Conservation (phyloP, 768 basidiomycete species). For the Amanita polypyramis region DNA sequence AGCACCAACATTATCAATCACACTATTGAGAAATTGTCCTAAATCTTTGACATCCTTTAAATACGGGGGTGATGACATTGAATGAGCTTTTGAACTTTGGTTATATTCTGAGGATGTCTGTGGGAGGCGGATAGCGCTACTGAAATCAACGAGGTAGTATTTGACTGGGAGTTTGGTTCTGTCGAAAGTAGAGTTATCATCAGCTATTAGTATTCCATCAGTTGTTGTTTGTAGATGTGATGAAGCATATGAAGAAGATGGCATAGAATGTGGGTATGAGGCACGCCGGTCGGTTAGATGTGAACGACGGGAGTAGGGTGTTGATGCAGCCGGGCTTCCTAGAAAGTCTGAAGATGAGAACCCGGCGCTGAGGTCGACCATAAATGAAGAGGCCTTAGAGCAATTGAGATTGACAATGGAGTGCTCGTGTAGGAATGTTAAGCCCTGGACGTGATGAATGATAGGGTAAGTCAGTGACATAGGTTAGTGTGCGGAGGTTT, state of each 20-base stretch:
- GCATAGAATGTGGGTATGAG: not conserved
- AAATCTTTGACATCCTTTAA: slow-evolving; percentile 30
- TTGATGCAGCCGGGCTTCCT: slow-evolving; percentile 12
- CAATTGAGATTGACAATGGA: slow-evolving; percentile 26
- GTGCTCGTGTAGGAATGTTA: slow-evolving; percentile 40
- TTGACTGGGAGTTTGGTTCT: slow-evolving; percentile 25
- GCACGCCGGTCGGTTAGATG: not conserved
- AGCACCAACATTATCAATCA: slow-evolving; percentile 24
- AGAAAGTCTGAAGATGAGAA: not conserved
- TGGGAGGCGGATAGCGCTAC: slow-evolving; percentile 13
- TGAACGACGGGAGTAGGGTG: not conserved
- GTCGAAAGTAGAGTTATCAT: slow-evolving; percentile 19
- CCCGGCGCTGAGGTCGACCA: slow-evolving; percentile 32
- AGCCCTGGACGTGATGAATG: slow-evolving; percentile 19
- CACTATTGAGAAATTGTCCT: slow-evolving; percentile 25
- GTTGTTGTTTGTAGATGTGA: not conserved
- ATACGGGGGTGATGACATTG: slow-evolving; percentile 12
- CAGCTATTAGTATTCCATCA: not conserved
- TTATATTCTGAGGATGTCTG: slow-evolving; percentile 4
- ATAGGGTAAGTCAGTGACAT: not conserved
- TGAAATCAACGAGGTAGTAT: slow-evolving; percentile 26
- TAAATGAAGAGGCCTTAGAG: slow-evolving; percentile 24
- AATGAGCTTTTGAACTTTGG: not conserved
- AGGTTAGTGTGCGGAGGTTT: not conserved
- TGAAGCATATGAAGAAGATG: not conserved